Evolutionary conservation across 2,329 filamentous ascomycete species (phyloP).

Genomic region (Fusarium nisikadoi): DNA sequence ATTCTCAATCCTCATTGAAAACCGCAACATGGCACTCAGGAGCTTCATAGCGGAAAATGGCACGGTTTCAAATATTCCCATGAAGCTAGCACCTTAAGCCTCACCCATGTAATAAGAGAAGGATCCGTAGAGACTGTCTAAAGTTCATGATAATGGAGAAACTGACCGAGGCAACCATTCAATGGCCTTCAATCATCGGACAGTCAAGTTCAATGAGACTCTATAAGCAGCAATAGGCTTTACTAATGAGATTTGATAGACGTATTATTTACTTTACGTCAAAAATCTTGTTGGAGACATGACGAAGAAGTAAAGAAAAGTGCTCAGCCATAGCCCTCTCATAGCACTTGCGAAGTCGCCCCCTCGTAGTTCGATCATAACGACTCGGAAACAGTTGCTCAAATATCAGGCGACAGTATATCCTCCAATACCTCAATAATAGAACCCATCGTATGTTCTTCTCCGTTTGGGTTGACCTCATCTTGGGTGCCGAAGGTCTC

Average conservation of each 20-base stretch:
- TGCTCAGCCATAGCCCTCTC: neutral
- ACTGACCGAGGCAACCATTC: neutral
- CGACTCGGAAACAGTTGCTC: neutral
- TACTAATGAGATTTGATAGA: neutral
- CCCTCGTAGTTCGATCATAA: neutral
- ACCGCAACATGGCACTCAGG: neutral
- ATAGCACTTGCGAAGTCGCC: no score
- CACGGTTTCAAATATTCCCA: neutral
- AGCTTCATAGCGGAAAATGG: neutral
- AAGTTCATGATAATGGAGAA: neutral
- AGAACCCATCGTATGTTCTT: neutral
- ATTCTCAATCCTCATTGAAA: neutral
- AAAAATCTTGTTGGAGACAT: neutral
- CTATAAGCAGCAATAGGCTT: neutral
- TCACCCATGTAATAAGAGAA: neutral
- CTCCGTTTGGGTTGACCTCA: neutral
- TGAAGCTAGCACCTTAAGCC: neutral
- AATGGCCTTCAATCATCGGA: neutral
- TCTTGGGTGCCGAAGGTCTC: constrained; percentile 26
- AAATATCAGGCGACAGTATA: constrained; percentile 14
- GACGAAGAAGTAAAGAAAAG: neutral
- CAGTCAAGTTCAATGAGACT: neutral
- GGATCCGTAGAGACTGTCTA: neutral
- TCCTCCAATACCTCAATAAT: constrained; percentile 32
- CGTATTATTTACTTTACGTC: no score